Conservation (phyloP, 345 rosid species). For the Excoecaria cochinchinensis region DNA sequence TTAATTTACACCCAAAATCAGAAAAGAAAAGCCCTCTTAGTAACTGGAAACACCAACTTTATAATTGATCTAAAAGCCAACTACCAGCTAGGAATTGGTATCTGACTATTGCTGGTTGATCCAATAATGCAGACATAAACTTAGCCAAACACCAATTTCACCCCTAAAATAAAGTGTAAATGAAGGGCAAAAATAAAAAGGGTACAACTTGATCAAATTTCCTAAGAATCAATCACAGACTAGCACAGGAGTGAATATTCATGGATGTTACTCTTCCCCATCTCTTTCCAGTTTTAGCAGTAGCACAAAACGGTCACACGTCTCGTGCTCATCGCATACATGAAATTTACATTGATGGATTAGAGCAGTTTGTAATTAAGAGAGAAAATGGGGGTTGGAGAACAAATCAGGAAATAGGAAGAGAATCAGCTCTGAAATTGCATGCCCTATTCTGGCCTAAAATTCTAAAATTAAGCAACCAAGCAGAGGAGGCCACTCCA, state of each 20-base stretch:
- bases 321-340: slow-evolving; percentile 30
- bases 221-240: slow-evolving; percentile 6
- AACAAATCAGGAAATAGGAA: slow-evolving; percentile 27
- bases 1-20: not conserved
- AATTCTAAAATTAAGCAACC: slow-evolving; percentile 36
- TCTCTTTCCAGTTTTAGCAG: slow-evolving; percentile 19
- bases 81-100: not conserved
- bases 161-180: not conserved
- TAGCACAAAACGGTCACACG: slow-evolving; percentile 25
- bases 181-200: not conserved
- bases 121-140: not conserved
- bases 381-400: slow-evolving; percentile 19
- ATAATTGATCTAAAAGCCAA: not conserved
- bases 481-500: slow-evolving; percentile 35
- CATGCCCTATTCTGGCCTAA: slow-evolving; percentile 41
- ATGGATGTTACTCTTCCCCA: slow-evolving; percentile 17
- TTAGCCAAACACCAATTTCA: not conserved
- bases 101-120: not conserved
- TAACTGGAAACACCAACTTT: too few species aligned
- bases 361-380: slow-evolving; percentile 7
- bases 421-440: slow-evolving; percentile 25
- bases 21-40: not conserved
- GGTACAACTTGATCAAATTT: slow-evolving; percentile 6
- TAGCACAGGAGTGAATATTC: slow-evolving; percentile 15
- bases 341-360: slow-evolving; percentile 25